Percentiles rank a stretch among this genome's conserved stretches.
phyloP scores from a whole-genome alignment of 768 basidiomycete species.

The Phanerochaete sordida region DNA sequence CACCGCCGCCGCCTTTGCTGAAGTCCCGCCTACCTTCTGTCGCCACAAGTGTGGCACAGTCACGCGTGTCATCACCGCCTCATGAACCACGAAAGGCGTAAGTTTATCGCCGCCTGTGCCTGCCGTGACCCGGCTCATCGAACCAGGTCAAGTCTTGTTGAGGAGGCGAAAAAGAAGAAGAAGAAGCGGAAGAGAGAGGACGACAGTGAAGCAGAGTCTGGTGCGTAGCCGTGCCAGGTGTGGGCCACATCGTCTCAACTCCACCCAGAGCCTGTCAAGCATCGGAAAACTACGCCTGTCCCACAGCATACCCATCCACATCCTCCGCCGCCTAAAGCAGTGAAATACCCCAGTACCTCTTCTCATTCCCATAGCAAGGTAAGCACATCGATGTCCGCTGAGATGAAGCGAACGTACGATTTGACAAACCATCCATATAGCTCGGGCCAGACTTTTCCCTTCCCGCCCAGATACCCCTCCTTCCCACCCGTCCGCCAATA shows the following conservation, averaged over 20 bases:
- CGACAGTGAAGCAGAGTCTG: conserved; percentile 67
- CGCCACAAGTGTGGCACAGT: conserved; percentile 39
- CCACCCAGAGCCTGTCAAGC: conserved; percentile 38
- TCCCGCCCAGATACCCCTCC: conserved; percentile 45
- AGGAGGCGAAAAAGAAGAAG: conserved; percentile 72
- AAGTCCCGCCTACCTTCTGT: conserved; percentile 49
- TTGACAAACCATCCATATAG: no score
- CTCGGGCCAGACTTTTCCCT: conserved; percentile 60
- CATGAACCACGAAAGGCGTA: conserved; percentile 63
- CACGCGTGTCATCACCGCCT: conserved; percentile 50
- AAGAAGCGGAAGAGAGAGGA: conserved; percentile 82
- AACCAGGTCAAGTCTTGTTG: conserved; percentile 21
- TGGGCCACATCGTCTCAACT: neutral
- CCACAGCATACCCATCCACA: conserved; percentile 32
- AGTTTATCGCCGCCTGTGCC: conserved; percentile 22
- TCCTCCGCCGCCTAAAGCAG: conserved; percentile 45
- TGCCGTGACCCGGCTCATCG: conserved; percentile 2
- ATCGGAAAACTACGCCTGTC: conserved; percentile 55
- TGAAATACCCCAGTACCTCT: conserved; percentile 46
- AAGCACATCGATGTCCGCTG: conserved; percentile 12
- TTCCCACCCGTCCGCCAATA: conserved; percentile 60
- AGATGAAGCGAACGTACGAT: neutral
- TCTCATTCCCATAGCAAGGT: conserved; percentile 48
- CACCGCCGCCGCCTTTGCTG: conserved; percentile 29
- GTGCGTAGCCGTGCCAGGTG: conserved; percentile 26